A percentile compares a stretch with the other conserved stretches of the same genome.
Conservation (phyloP, 2,329 filamentous ascomycete genomes). For the Xylaria sp. region DNA sequence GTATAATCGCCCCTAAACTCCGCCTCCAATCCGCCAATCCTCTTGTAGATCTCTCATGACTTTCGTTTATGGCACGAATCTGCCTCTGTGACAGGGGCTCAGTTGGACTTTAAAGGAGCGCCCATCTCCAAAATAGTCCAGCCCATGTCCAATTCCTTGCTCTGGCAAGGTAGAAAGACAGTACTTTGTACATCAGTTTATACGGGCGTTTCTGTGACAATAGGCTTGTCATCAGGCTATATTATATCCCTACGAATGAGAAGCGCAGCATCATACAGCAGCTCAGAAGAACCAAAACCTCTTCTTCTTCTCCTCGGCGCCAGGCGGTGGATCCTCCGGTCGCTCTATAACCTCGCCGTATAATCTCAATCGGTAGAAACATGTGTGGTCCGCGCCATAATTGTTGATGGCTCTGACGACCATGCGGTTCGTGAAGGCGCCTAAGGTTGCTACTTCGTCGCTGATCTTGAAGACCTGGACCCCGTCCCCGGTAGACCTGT, state of each 20-base stretch:
- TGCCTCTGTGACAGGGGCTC: conserved; percentile 15
- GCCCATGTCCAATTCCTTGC: not conserved
- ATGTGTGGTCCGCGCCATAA: conserved; percentile 71
- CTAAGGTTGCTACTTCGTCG: conserved; percentile 60
- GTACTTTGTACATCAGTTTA: conserved; percentile 13
- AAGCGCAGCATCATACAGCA: not conserved
- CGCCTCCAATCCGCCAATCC: conserved; percentile 5
- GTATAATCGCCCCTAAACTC: conserved; percentile 42
- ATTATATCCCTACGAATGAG: not conserved
- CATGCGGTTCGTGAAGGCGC: conserved; percentile 62
- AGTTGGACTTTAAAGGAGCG: conserved; percentile 14
- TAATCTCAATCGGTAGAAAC: conserved; percentile 72
- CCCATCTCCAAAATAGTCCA: conserved; percentile 13
- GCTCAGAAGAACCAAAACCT: conserved; percentile 10
- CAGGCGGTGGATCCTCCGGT: conserved; percentile 11
- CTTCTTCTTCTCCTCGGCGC: not conserved
- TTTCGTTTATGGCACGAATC: conserved; percentile 1
- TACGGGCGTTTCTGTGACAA: not conserved
- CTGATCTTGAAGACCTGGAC: conserved; percentile 66
- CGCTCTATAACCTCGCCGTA: conserved; percentile 59
- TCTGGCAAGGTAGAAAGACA: not conserved
- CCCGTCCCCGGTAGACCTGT: conserved; percentile 55
- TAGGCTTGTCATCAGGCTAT: not conserved
- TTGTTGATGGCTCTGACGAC: conserved; percentile 68
- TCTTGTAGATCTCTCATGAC: not conserved